These are phyloP conservation scores for Lyophyllum semitale DNA, from an alignment of 768 basidiomycete genomes.

Conservation along the genomic window DNA sequence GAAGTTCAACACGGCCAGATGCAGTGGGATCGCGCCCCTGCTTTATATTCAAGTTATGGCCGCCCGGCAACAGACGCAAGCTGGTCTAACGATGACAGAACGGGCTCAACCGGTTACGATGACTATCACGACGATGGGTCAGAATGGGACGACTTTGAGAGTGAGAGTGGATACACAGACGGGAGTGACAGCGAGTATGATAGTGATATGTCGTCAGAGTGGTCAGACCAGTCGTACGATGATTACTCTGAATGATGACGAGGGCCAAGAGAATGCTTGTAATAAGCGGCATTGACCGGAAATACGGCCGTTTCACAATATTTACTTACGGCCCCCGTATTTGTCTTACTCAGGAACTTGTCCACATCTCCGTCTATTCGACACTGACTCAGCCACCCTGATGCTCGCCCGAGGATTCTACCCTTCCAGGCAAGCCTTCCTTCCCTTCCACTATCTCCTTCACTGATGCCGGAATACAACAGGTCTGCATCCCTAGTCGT, in stretches of 20 bases:
- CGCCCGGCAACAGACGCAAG: not conserved
- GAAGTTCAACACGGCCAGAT: not conserved
- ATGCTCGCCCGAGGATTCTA: constrained; percentile 14
- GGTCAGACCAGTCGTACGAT: not conserved
- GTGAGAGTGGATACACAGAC: not conserved
- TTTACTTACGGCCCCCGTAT: not conserved
- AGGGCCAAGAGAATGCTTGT: too few species aligned
- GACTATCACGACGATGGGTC: not conserved
- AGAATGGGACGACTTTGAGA: not conserved
- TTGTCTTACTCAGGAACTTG: too few species aligned
- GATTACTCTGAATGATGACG: constrained; percentile 2
- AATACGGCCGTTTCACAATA: not conserved
- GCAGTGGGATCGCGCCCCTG: not conserved
- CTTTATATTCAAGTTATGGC: not conserved
- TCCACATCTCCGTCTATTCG: too few species aligned
- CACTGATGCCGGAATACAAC: constrained; percentile 19
- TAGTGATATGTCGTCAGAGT: not conserved
- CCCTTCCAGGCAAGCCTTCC: constrained; percentile 10
- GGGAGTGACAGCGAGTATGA: not conserved
- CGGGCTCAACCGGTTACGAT: not conserved
- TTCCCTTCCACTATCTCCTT: not conserved
- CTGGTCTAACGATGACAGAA: not conserved
- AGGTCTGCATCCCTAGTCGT: constrained; percentile 29
- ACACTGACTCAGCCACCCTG: constrained; percentile 17
- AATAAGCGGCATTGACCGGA: not conserved